phyloP scores from a whole-genome alignment of 2,329 filamentous ascomycete species.

The Parastagonospora avenae region DNA sequence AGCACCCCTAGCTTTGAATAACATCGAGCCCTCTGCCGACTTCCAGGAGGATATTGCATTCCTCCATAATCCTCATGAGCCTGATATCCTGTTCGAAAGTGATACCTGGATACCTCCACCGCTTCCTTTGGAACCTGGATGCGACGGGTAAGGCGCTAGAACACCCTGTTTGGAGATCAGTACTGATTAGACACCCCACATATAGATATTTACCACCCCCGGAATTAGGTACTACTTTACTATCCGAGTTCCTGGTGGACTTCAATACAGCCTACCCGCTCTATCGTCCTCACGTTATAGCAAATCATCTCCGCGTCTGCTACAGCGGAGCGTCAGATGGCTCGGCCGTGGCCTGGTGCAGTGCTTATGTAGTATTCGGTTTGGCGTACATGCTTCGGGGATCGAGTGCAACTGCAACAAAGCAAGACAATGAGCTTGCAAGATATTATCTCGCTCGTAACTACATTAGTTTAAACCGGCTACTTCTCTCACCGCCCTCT shows the following conservation, averaged over 20 bases:
- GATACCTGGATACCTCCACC: slow-evolving; percentile 1
- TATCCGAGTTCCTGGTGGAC: slow-evolving; percentile 30
- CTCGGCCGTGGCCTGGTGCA: slow-evolving; percentile 29
- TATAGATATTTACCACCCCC: slow-evolving; percentile 24
- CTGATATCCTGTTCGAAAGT: background rate
- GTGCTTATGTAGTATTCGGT: slow-evolving; percentile 29
- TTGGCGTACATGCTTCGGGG: slow-evolving; percentile 31
- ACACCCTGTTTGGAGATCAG: background rate
- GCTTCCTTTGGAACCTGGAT: slow-evolving; percentile 1
- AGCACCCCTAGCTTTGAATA: background rate
- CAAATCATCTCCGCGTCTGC: slow-evolving; percentile 30
- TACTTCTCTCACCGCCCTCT: slow-evolving; percentile 23
- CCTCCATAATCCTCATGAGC: slow-evolving; percentile 14
- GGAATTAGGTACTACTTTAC: slow-evolving; percentile 27
- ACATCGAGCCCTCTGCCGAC: slow-evolving; percentile 10
- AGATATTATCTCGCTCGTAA: slow-evolving; percentile 26
- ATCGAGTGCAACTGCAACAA: slow-evolving; percentile 25
- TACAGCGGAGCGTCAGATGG: slow-evolving; percentile 27
- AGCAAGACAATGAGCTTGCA: slow-evolving; percentile 24
- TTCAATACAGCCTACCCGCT: slow-evolving; percentile 31
- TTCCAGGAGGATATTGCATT: slow-evolving; percentile 22
- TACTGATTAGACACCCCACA: background rate
- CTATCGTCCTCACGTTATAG: slow-evolving; percentile 25
- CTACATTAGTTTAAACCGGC: slow-evolving; percentile 13
- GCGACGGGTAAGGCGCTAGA: slow-evolving; percentile 7